phyloP scores from a whole-genome alignment of 2,329 filamentous ascomycete genomes.

The Microdochium paspali region DNA sequence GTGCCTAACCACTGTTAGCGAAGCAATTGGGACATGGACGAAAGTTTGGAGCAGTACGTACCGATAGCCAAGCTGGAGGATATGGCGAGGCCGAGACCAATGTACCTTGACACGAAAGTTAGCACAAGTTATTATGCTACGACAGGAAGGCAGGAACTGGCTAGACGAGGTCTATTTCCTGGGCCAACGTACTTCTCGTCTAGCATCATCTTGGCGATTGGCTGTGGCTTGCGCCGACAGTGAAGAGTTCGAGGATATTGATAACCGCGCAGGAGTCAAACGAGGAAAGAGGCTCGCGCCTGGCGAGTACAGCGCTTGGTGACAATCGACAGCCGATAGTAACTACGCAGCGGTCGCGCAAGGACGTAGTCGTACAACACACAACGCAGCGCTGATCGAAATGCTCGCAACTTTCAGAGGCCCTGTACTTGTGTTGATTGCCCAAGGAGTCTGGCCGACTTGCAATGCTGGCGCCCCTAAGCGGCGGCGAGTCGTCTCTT shows the following conservation, averaged over 20 bases:
- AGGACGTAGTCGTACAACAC: too few species aligned
- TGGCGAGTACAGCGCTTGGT: not conserved
- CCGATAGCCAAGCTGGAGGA: slow-evolving; percentile 68
- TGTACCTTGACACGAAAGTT: slow-evolving; percentile 47
- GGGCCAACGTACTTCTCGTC: slow-evolving; percentile 36
- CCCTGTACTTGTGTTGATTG: too few species aligned
- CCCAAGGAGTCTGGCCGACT: too few species aligned
- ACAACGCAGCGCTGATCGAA: too few species aligned
- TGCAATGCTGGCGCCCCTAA: too few species aligned
- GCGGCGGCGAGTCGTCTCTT: too few species aligned
- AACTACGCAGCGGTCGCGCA: too few species aligned
- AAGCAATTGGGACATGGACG: slow-evolving; percentile 2
- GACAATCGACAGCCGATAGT: too few species aligned
- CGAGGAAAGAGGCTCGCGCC: not conserved
- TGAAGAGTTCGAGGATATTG: not conserved
- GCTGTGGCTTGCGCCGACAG: not conserved
- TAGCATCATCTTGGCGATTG: slow-evolving; percentile 24
- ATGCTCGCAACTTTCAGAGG: too few species aligned
- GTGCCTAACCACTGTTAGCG: slow-evolving; percentile 46
- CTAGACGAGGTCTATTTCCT: too few species aligned
- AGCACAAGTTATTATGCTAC: slow-evolving; percentile 12
- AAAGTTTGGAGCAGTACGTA: too few species aligned
- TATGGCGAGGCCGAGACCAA: slow-evolving; percentile 68
- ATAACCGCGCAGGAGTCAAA: too few species aligned
- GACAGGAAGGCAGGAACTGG: slow-evolving; percentile 6